These are phyloP conservation scores for Populus hybrid DNA, from an alignment of 441 rosid genomes.

Conservation along the genomic window DNA sequence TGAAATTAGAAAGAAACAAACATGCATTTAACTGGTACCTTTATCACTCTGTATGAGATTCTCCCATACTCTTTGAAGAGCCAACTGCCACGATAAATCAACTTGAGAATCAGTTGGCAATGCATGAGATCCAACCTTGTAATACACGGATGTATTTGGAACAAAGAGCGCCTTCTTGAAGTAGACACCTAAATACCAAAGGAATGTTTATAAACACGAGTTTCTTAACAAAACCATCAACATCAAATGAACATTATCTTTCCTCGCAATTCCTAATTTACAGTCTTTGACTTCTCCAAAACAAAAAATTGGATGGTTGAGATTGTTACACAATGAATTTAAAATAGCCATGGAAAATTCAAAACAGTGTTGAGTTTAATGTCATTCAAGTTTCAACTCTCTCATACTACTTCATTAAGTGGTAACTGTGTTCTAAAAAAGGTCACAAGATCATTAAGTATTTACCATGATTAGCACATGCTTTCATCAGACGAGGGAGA, in stretches of 20 bases:
- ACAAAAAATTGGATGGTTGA: background rate
- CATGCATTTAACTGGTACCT: slow-evolving; percentile 39
- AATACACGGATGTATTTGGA: slow-evolving; percentile 76
- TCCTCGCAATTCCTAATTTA: background rate
- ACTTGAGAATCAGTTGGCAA: slow-evolving; percentile 54
- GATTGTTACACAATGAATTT: background rate
- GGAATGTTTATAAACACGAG: slow-evolving; percentile 1
- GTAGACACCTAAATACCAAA: slow-evolving; percentile 52
- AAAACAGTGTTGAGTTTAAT: background rate
- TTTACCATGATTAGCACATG: slow-evolving; percentile 72
- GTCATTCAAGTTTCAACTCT: slow-evolving; percentile 1
- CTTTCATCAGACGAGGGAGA: slow-evolving; percentile 63
- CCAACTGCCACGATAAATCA: slow-evolving; percentile 88
- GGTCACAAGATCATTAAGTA: background rate
- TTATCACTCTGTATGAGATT: slow-evolving; percentile 52
- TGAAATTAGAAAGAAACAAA: background rate
- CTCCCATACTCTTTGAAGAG: slow-evolving; percentile 89
- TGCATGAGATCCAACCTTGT: slow-evolving; percentile 70
- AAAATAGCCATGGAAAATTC: background rate
- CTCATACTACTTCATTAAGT: slow-evolving; percentile 2
- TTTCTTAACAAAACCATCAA: slow-evolving; percentile 2
- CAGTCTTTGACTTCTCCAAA: background rate
- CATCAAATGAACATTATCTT: background rate
- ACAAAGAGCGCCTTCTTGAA: slow-evolving; percentile 94
- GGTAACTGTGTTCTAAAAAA: background rate